phyloP scores from a whole-genome alignment of 352 stramenopile genomes.

The Halophytophthora batemanensis region DNA sequence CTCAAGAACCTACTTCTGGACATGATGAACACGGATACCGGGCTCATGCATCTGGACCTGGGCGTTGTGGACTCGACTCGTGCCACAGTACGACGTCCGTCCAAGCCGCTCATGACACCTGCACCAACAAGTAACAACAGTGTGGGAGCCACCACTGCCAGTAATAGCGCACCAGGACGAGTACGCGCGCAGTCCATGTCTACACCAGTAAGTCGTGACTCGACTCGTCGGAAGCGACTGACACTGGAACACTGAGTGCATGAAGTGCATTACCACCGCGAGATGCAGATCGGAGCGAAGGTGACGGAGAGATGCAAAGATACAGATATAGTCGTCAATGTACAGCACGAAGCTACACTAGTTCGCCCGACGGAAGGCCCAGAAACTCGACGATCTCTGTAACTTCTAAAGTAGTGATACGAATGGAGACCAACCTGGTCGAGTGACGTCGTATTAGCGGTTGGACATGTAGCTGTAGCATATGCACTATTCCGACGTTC shows the following conservation, averaged over 20 bases:
- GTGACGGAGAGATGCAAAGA: too few relatives aligned
- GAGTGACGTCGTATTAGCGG: too few relatives aligned
- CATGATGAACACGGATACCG: constrained; percentile 83
- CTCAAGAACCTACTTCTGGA: constrained; percentile 71
- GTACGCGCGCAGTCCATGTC: constrained; percentile 39
- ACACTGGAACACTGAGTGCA: constrained; percentile 23
- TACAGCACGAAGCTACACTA: too few relatives aligned
- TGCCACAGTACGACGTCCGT: constrained; percentile 27
- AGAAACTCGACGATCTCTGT: too few relatives aligned
- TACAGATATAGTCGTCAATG: too few relatives aligned
- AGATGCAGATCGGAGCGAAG: too few relatives aligned
- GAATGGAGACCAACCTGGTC: too few relatives aligned
- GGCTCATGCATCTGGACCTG: constrained; percentile 82
- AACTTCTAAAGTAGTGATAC: too few relatives aligned
- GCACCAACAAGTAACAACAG: constrained; percentile 22
- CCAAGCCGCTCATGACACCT: constrained; percentile 28
- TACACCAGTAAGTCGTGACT: constrained; percentile 1
- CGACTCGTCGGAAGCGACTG: constrained; percentile 6
- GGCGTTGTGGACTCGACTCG: constrained; percentile 36
- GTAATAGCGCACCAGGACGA: constrained; percentile 18
- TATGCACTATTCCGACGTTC: too few relatives aligned
- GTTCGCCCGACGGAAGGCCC: too few relatives aligned
- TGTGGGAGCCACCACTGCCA: constrained; percentile 9
- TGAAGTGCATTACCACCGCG: background rate
- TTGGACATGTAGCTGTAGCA: too few relatives aligned